phyloP scores from a whole-genome alignment of 1,139 yeast genomes.

The Candida sp. region DNA sequence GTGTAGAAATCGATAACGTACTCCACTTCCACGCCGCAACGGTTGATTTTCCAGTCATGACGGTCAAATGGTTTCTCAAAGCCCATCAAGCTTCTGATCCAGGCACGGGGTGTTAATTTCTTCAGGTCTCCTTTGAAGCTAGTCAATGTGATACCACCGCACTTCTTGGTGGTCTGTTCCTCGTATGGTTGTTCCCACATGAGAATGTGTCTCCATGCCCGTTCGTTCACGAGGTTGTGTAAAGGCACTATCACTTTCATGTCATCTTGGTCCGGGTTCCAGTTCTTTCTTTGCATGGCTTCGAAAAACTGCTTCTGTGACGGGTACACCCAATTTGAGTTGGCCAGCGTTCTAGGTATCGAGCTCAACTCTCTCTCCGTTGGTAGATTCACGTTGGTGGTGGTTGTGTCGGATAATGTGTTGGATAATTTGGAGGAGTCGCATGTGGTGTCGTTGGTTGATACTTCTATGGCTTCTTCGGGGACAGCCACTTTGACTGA shows the following conservation, averaged over 20 bases:
- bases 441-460: conserved; percentile 49
- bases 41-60: conserved; percentile 93
- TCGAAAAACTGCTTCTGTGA: conserved; percentile 94
- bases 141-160: conserved; percentile 88
- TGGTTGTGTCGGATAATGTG: conserved; percentile 23
- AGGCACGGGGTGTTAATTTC: conserved; percentile 88
- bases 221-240: conserved; percentile 92
- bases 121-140: conserved; percentile 90
- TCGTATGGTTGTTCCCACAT: conserved; percentile 78
- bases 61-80: conserved; percentile 88
- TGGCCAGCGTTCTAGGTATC: conserved; percentile 76
- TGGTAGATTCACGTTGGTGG: conserved; percentile 46
- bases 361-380: conserved; percentile 79
- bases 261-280: conserved; percentile 82
- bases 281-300: conserved; percentile 91
- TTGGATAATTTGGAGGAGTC: conserved; percentile 43
- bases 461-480: conserved; percentile 48
- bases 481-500: conserved; percentile 31
- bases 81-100: conserved; percentile 71
- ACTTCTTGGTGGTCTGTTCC: conserved; percentile 48
- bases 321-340: conserved; percentile 89
- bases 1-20: conserved; percentile 94
- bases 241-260: conserved; percentile 94
- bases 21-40: conserved; percentile 85
- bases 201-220: conserved; percentile 87